These are phyloP conservation scores for Testicularia cyperi DNA, from an alignment of 1,284 basidiomycete species.

Conservation along the genomic window DNA sequence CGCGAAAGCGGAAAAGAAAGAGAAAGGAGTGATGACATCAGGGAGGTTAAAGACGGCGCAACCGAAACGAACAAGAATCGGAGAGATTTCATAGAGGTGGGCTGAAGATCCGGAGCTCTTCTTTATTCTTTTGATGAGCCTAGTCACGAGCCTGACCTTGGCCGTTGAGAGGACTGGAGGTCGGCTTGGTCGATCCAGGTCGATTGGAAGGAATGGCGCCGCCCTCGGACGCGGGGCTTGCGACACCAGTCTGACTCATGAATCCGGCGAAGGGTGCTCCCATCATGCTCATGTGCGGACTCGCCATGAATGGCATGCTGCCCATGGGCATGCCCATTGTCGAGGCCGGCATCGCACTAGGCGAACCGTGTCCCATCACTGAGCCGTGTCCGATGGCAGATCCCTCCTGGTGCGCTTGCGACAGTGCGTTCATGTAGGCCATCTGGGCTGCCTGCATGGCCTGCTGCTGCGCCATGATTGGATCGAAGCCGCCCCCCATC, in stretches of 20 bases:
- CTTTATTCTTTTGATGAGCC: too few relatives aligned
- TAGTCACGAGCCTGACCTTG: too few relatives aligned
- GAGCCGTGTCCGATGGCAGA: constrained; percentile 25
- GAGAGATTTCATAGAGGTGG: too few relatives aligned
- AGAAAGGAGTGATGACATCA: too few relatives aligned
- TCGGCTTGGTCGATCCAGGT: constrained; percentile 19
- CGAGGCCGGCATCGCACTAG: constrained; percentile 10
- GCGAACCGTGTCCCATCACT: constrained; percentile 20
- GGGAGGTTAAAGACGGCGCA: too few relatives aligned
- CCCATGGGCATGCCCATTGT: constrained; percentile 34
- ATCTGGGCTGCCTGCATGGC: constrained; percentile 56
- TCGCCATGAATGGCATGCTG: constrained; percentile 37
- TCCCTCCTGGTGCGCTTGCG: constrained; percentile 30
- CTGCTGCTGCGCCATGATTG: constrained; percentile 50
- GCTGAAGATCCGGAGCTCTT: too few relatives aligned
- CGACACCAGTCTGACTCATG: constrained; percentile 20
- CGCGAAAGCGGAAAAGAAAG: too few relatives aligned
- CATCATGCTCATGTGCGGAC: constrained; percentile 48
- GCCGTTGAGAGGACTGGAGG: not conserved
- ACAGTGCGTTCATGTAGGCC: constrained; percentile 55
- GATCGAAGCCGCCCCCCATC: constrained; percentile 25
- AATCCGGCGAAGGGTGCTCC: constrained; percentile 30
- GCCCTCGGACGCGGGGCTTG: constrained; percentile 13
- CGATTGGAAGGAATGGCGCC: constrained; percentile 9
- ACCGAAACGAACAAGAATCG: too few relatives aligned